These are phyloP conservation scores for Wickerhamiella kazuoi DNA, from an alignment of 805 yeast genomes.

Conservation along the genomic window DNA sequence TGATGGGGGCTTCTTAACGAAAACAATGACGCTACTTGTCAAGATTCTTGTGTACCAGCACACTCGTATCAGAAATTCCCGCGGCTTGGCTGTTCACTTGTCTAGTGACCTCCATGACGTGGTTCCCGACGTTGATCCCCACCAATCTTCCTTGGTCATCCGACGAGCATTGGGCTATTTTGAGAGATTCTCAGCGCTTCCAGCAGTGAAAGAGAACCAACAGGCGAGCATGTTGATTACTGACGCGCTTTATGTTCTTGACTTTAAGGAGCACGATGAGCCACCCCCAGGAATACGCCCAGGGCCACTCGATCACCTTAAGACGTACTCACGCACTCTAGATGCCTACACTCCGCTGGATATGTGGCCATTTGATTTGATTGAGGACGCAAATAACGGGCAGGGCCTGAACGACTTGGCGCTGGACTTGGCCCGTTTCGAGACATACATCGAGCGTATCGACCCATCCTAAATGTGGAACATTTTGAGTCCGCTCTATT, in stretches of 20 bases:
- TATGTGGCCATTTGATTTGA: conserved; percentile 35
- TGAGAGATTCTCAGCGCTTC: background rate
- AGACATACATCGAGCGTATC: conserved; percentile 30
- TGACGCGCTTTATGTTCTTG: conserved; percentile 9
- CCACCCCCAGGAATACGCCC: background rate
- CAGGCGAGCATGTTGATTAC: conserved; percentile 5
- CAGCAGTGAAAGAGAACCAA: background rate
- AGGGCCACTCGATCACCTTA: conserved; percentile 7
- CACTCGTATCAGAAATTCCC: too few relatives aligned
- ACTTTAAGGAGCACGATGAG: background rate
- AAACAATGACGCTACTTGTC: background rate
- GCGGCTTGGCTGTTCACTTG: too few relatives aligned
- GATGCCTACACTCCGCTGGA: conserved; percentile 21
- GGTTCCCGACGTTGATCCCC: background rate
- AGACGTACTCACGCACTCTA: conserved; percentile 11
- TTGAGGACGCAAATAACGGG: conserved; percentile 38
- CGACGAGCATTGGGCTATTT: background rate
- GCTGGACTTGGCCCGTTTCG: conserved; percentile 36
- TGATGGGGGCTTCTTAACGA: background rate
- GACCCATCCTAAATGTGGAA: conserved; percentile 25
- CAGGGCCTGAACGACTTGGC: conserved; percentile 36
- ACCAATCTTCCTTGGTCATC: background rate
- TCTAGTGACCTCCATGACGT: too few relatives aligned
- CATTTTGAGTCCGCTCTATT: too few relatives aligned
- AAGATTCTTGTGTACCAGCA: background rate